A percentile compares a stretch with the other conserved stretches of the same genome.
These are phyloP conservation scores for Lichtheimia ramosa DNA, from an alignment of 371 early-diverging fungal genomes.

Conservation along the genomic window DNA sequence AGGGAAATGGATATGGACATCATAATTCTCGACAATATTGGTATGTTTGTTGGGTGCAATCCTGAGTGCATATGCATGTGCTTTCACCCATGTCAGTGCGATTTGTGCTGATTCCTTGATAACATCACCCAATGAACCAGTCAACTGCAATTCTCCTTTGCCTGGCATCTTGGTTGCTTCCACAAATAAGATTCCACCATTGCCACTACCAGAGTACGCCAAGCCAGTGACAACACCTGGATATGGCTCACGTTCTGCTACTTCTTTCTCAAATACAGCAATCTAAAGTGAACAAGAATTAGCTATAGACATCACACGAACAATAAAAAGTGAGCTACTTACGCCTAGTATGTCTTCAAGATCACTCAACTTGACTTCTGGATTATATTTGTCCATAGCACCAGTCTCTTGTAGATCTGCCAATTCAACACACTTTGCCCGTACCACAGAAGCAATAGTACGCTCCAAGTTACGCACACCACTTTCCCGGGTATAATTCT, in stretches of 20 bases:
- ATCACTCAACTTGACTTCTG: constrained; percentile 31
- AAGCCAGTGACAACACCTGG: constrained; percentile 87
- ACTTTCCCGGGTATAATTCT: constrained; percentile 83
- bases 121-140: constrained; percentile 84
- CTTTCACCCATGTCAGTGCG: constrained; percentile 80
- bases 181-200: constrained; percentile 80
- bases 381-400: constrained; percentile 20
- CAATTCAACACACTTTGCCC: constrained; percentile 73
- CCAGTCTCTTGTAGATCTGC: constrained; percentile 38
- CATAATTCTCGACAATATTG: constrained; percentile 53
- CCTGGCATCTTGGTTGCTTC: constrained; percentile 81
- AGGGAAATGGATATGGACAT: constrained; percentile 86
- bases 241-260: constrained; percentile 59
- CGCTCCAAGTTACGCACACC: constrained; percentile 85
- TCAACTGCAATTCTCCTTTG: constrained; percentile 66
- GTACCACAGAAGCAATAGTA: constrained; percentile 71
- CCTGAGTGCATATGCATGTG: constrained; percentile 66
- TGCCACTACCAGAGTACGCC: constrained; percentile 78
- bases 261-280: constrained; percentile 57
- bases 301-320: too few species aligned
- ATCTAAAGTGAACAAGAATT: constrained; percentile 12
- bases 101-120: constrained; percentile 87
- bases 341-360: constrained; percentile 69
- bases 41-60: constrained; percentile 34
- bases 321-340: constrained; percentile 4